Conservation (phyloP, 164 flowering plant genomes). For the Malania oleifera region DNA sequence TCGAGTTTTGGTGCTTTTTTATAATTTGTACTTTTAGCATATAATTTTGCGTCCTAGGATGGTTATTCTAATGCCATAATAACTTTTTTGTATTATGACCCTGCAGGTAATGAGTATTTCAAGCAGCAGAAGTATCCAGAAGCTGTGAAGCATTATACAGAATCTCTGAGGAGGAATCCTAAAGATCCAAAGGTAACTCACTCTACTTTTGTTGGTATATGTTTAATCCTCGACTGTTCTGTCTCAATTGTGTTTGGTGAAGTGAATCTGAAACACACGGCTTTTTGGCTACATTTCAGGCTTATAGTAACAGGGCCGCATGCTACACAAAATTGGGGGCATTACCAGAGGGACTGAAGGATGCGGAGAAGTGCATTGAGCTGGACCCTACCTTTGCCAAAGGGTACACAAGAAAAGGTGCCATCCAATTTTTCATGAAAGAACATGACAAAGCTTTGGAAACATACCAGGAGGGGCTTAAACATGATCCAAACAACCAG, state of each 20-base stretch:
- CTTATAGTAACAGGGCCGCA: constrained; percentile 94
- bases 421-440: constrained; percentile 93
- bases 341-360: constrained; percentile 89
- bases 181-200: constrained; percentile 63
- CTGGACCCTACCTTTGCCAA: constrained; percentile 91
- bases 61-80: not conserved
- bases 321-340: constrained; percentile 94
- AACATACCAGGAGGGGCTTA: constrained; percentile 89
- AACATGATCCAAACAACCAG: constrained; percentile 77
- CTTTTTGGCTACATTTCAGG: constrained; percentile 35
- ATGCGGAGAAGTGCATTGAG: constrained; percentile 98
- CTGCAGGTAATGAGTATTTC: constrained; percentile 80
- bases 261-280: not conserved
- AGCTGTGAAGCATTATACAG: constrained; percentile 88
- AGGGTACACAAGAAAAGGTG: constrained; percentile 93
- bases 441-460: constrained; percentile 96
- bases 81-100: not conserved
- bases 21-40: not conserved
- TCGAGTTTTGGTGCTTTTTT: not conserved
- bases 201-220: not conserved
- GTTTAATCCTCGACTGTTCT: not conserved
- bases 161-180: constrained; percentile 86
- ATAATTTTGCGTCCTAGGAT: too few relatives aligned
- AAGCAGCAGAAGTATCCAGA: constrained; percentile 90
- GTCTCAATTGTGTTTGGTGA: not conserved